Conservation (phyloP, 441 rosid genomes). For the Populus tomentosa region DNA sequence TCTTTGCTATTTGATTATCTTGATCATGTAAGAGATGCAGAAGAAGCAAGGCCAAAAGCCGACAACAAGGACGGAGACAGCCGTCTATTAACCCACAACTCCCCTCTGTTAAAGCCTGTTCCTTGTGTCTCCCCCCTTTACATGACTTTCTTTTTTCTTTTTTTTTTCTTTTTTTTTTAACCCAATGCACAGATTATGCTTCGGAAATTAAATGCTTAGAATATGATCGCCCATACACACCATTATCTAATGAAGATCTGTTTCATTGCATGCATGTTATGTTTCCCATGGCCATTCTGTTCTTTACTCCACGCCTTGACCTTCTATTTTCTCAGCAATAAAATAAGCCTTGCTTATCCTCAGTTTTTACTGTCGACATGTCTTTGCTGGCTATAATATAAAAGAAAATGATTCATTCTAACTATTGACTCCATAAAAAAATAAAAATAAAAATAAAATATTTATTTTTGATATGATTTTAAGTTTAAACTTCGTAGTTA, state of each 20-base stretch:
- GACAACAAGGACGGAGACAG: slow-evolving; percentile 60
- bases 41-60: slow-evolving; percentile 20
- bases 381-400: too few relatives aligned
- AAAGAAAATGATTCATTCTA: too few relatives aligned
- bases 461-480: too few relatives aligned
- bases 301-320: not conserved
- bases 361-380: too few relatives aligned
- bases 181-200: not conserved
- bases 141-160: not conserved
- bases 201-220: not conserved
- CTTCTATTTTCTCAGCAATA: not conserved
- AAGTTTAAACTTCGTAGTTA: too few relatives aligned
- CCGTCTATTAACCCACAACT: slow-evolving; percentile 53
- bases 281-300: not conserved
- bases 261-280: not conserved
- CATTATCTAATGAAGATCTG: too few relatives aligned
- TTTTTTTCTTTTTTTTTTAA: not conserved
- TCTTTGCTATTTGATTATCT: not conserved
- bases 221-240: not conserved
- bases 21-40: not conserved
- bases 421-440: too few relatives aligned
- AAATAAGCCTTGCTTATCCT: too few relatives aligned
- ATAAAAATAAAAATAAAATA: too few relatives aligned
- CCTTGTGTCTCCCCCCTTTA: slow-evolving; percentile 18
- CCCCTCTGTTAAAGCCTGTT: slow-evolving; percentile 42